Conservation (phyloP, 768 basidiomycete genomes). For the Leucocoprinus leucothites region DNA sequence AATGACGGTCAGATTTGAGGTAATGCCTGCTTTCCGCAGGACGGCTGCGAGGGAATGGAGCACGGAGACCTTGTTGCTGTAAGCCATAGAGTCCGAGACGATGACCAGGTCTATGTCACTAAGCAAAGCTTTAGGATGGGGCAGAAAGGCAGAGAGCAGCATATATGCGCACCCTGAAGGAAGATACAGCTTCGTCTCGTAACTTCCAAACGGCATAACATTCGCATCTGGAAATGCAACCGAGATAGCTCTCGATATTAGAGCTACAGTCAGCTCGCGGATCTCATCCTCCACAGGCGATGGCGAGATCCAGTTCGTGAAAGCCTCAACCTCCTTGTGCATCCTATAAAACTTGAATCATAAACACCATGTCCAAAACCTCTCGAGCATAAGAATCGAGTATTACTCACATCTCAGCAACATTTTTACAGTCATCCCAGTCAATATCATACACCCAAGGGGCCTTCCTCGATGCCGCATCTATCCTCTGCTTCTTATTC, state of each 20-base stretch:
- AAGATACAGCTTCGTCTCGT: slow-evolving; percentile 89
- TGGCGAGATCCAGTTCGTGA: slow-evolving; percentile 85
- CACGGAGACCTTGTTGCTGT: slow-evolving; percentile 62
- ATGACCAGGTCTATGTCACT: slow-evolving; percentile 97
- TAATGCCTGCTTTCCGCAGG: slow-evolving; percentile 71
- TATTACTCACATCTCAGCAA: slow-evolving; percentile 75
- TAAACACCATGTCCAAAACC: slow-evolving; percentile 10
- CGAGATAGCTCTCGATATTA: slow-evolving; percentile 65
- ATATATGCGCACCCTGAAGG: slow-evolving; percentile 72
- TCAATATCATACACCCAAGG: slow-evolving; percentile 74
- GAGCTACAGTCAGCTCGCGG: slow-evolving; percentile 65
- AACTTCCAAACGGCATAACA: slow-evolving; percentile 89
- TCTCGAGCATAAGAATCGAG: neutral
- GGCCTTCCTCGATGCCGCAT: slow-evolving; percentile 51
- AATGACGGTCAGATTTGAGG: slow-evolving; percentile 78
- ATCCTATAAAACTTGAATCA: slow-evolving; percentile 47
- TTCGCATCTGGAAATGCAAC: slow-evolving; percentile 74
- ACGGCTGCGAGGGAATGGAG: slow-evolving; percentile 77
- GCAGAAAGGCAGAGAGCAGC: neutral
- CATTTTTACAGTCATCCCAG: slow-evolving; percentile 71
- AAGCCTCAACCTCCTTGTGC: slow-evolving; percentile 83
- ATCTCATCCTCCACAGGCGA: slow-evolving; percentile 83
- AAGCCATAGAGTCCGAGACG: slow-evolving; percentile 72
- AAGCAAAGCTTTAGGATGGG: slow-evolving; percentile 1
- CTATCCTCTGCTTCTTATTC: slow-evolving; percentile 49